Base-by-base conservation (phyloP, 768 basidiomycete species). In the Psilocybe cubensis region DNA sequence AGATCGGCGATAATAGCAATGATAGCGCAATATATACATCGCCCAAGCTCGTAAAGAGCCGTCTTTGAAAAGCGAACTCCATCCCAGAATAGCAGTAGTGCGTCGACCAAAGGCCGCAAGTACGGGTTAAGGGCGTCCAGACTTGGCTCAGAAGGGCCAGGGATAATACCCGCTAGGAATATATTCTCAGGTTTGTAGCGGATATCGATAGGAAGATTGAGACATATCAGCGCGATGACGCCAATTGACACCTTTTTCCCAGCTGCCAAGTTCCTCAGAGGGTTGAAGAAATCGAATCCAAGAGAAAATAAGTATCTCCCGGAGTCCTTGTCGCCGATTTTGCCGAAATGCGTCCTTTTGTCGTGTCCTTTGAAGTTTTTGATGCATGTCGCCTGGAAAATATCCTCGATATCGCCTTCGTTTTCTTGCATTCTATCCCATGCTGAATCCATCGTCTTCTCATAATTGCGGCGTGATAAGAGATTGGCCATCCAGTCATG, bases 1-100 rank as follows among this genome's bases (percentile, higher is more conserved):
- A 74, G 57, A 54, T 79, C 76, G 41, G 70, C 73, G 1, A 77
- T 62, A 3, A 75, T 62, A 1, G 72, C 70, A 12, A 72, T 59
- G 0, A 77, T 6, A 5, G 68, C 71, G 17, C 54, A 56, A 6
- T 57, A 63, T n/a, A 74, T 59, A 3, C 62, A 41, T 2, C 68
- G 57, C 6, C 76, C 76, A n/a, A 38, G 4, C 0, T 50, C 47
- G 48, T 64, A 53, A 3, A 25, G 29, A 14, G 28, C 5, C 1
- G 74, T 76, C 6, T 42, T 3, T 0, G 68, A 54, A 17, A 68
- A 59, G 41, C 54, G 66, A 5, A 74, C 45, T 4, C 77, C 74
- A 3, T 57, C 2, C 68, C 72, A 81, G 4, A 72, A 59, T 0
- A 42, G 17, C 0, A 70, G 40, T 1, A 79, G n/a, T n/a, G n/a